Conservation (phyloP, 2,329 filamentous ascomycete genomes). For the Byssothecium circinans region DNA sequence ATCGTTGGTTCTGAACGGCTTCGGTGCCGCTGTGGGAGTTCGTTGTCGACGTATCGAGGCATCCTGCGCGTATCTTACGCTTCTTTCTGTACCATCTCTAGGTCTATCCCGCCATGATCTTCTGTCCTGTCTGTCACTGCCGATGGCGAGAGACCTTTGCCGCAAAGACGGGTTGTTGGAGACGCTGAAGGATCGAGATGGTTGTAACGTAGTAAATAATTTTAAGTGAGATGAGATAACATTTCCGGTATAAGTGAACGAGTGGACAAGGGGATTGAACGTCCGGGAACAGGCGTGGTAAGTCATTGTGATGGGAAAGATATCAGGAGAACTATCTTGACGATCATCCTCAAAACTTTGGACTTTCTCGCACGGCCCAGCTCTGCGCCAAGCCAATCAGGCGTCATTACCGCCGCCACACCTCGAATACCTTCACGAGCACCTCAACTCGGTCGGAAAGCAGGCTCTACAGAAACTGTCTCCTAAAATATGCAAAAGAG, state of each 20-base stretch:
- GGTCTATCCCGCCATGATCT: too few species aligned
- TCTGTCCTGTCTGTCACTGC: too few species aligned
- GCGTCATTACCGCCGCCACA: background rate
- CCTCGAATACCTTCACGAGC: background rate
- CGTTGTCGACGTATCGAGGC: background rate
- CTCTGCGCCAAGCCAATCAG: background rate
- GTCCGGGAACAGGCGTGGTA: conserved; percentile 31
- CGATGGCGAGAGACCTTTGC: too few species aligned
- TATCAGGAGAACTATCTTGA: background rate
- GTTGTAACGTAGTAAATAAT: conserved; percentile 5
- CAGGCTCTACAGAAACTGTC: background rate
- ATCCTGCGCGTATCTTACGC: too few species aligned
- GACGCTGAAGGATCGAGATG: conserved; percentile 18
- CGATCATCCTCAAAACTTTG: conserved; percentile 8
- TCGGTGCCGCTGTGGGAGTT: background rate
- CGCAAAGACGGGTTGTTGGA: conserved; percentile 4
- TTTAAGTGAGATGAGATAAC: conserved; percentile 6
- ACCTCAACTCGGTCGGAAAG: background rate
- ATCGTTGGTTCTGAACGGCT: conserved; percentile 37
- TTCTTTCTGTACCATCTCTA: too few species aligned
- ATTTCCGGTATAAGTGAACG: conserved; percentile 11
- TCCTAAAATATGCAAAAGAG: too few species aligned
- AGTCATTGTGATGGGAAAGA: conserved; percentile 24
- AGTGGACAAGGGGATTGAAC: conserved; percentile 25
- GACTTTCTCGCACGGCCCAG: conserved; percentile 19